phyloP scores from a whole-genome alignment of 176 grass and related monocot species.

The Bothriochloa decipiens region DNA sequence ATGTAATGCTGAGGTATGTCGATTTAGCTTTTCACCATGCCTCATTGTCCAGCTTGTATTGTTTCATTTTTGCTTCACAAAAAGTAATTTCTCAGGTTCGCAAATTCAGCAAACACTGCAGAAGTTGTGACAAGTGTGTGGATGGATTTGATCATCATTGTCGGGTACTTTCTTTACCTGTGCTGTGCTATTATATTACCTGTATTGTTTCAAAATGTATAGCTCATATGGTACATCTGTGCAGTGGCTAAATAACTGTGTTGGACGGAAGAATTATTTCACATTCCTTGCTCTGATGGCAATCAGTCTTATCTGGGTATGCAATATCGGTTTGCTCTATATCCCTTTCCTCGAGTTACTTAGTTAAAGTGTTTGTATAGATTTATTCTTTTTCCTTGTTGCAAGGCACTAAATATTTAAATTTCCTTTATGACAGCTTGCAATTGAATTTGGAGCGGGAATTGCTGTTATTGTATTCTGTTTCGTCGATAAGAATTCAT shows the following conservation, averaged over 20 bases:
- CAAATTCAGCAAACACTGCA: slow-evolving; percentile 98
- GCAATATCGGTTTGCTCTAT: slow-evolving; percentile 22
- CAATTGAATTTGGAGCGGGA: slow-evolving; percentile 86
- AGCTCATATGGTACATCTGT: slow-evolving; percentile 38
- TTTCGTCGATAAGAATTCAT: slow-evolving; percentile 71
- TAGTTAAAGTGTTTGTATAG: slow-evolving; percentile 9
- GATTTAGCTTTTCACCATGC: slow-evolving; percentile 13
- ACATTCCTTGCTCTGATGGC: slow-evolving; percentile 93
- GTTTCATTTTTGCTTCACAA: slow-evolving; percentile 20
- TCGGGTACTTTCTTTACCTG: slow-evolving; percentile 61
- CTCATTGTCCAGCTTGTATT: slow-evolving; percentile 5
- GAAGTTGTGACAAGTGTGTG: slow-evolving; percentile 99
- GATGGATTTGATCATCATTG: slow-evolving; percentile 99
- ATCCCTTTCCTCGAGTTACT: slow-evolving; percentile 10
- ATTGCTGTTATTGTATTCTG: slow-evolving; percentile 86
- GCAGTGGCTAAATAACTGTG: slow-evolving; percentile 99
- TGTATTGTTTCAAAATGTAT: slow-evolving; percentile 22
- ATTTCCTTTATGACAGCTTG: slow-evolving; percentile 71
- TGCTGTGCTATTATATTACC: slow-evolving; percentile 26
- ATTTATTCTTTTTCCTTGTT: slow-evolving; percentile 35
- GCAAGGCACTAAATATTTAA: slow-evolving; percentile 27
- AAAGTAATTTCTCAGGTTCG: slow-evolving; percentile 66
- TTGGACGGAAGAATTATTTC: slow-evolving; percentile 93
- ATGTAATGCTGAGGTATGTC: slow-evolving; percentile 92
- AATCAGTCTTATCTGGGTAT: slow-evolving; percentile 90